phyloP scores from a whole-genome alignment of 352 stramenopile genomes.

The Globisporangium canariense region DNA sequence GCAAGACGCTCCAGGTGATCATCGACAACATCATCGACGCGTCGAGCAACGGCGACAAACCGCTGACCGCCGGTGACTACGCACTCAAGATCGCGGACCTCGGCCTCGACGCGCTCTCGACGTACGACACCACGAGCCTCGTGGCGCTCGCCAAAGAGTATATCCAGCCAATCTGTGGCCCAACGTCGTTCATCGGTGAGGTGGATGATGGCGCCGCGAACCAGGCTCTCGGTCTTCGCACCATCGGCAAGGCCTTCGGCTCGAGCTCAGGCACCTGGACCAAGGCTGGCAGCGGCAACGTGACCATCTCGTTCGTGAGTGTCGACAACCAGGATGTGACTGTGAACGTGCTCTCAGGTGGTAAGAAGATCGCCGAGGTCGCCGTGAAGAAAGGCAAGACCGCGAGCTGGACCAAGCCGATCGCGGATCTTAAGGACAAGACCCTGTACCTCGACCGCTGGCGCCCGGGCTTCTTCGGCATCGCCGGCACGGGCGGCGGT shows the following conservation, averaged over 20 bases:
- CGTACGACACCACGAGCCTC: conserved; percentile 38
- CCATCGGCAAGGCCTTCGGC: conserved; percentile 37
- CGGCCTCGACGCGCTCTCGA: conserved; percentile 24
- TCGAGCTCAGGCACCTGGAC: conserved; percentile 35
- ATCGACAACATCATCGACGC: conserved; percentile 50
- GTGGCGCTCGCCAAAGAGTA: conserved; percentile 35
- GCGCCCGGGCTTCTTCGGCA: conserved; percentile 47
- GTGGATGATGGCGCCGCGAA: conserved; percentile 40
- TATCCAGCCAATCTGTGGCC: conserved; percentile 41
- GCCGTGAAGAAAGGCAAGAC: conserved; percentile 31
- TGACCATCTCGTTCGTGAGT: conserved; percentile 35
- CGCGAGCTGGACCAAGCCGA: conserved; percentile 33
- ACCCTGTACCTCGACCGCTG: conserved; percentile 72
- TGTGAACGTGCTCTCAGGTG: conserved; percentile 50
- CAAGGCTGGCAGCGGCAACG: conserved; percentile 33
- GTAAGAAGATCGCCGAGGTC: conserved; percentile 39
- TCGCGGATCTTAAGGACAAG: conserved; percentile 39
- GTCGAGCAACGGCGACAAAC: conserved; percentile 20
- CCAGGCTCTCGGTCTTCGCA: conserved; percentile 39
- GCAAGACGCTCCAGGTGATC: conserved; percentile 52
- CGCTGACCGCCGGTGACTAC: conserved; percentile 20
- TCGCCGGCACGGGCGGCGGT: conserved; percentile 54
- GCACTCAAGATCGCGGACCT: conserved; percentile 30
- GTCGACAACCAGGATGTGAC: conserved; percentile 40
- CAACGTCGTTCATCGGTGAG: conserved; percentile 37